A percentile compares a stretch with the other conserved stretches of the same genome.
Conservation (phyloP, 495 filamentous ascomycete genomes). For the Entonaema liquescens region DNA sequence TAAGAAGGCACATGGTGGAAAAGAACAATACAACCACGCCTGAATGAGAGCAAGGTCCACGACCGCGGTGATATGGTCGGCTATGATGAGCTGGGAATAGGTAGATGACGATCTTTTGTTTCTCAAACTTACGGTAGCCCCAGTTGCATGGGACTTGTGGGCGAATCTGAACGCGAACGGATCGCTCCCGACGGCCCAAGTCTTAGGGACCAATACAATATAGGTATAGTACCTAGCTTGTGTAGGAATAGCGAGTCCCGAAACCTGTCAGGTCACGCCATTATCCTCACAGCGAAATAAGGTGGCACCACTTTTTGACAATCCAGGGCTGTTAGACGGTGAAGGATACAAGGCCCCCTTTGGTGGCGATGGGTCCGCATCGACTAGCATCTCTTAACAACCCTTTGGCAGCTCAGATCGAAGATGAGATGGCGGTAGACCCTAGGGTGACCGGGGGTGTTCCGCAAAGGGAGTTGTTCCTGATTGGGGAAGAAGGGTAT, state of each 20-base stretch:
- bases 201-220: slow-evolving; percentile 37
- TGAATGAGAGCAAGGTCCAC: slow-evolving; percentile 36
- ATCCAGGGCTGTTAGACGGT: slow-evolving; percentile 42
- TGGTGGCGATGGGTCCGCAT: slow-evolving; percentile 41
- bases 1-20: not conserved
- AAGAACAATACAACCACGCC: slow-evolving; percentile 2
- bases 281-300: slow-evolving; percentile 44
- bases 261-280: slow-evolving; percentile 46
- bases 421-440: slow-evolving; percentile 44
- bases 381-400: slow-evolving; percentile 42
- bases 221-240: slow-evolving; percentile 32
- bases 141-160: slow-evolving; percentile 41
- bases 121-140: slow-evolving; percentile 40
- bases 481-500: slow-evolving; percentile 42
- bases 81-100: slow-evolving; percentile 43
- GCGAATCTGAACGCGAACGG: slow-evolving; percentile 44
- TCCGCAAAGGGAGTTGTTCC: slow-evolving; percentile 35
- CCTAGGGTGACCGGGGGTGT: slow-evolving; percentile 33
- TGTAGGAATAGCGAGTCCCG: slow-evolving; percentile 41
- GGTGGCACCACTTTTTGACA: slow-evolving; percentile 43
- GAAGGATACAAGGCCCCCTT: slow-evolving; percentile 32
- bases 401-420: slow-evolving; percentile 46
- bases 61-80: slow-evolving; percentile 36
- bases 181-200: slow-evolving; percentile 43
- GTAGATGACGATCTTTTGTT: slow-evolving; percentile 44